A percentile compares a stretch with the other conserved stretches of the same genome.
These are phyloP conservation scores for Paramecium sexaurelia DNA, from an alignment of 73 alveolate genomes.

Conservation along the genomic window DNA sequence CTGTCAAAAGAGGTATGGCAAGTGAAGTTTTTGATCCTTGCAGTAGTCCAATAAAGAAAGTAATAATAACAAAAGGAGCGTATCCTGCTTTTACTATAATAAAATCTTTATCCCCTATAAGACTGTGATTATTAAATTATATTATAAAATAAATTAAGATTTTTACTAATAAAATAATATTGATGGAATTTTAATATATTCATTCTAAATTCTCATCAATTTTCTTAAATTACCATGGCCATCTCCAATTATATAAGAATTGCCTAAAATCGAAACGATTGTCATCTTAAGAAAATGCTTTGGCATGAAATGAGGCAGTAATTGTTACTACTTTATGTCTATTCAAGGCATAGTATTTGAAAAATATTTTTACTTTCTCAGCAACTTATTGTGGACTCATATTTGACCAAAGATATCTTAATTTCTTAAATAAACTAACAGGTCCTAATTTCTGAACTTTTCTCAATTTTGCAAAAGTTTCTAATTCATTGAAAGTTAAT, in stretches of 20 bases:
- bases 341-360: slow-evolving; percentile 80
- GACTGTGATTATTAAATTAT: background rate
- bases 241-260: slow-evolving; percentile 82
- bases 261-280: slow-evolving; percentile 90
- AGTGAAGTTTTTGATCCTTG: background rate
- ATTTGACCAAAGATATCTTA: slow-evolving; percentile 83
- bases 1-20: background rate
- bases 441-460: slow-evolving; percentile 90
- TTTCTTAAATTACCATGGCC: slow-evolving; percentile 85
- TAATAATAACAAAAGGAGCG: background rate
- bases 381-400: slow-evolving; percentile 74
- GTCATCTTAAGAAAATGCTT: slow-evolving; percentile 92
- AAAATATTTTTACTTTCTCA: slow-evolving; percentile 88
- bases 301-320: slow-evolving; percentile 96
- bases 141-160: background rate
- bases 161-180: background rate
- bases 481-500: slow-evolving; percentile 86
- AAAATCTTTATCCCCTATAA: slow-evolving; percentile 1
- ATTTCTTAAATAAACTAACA: slow-evolving; percentile 80
- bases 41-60: slow-evolving; percentile 24
- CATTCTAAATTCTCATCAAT: slow-evolving; percentile 81
- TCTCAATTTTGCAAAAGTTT: slow-evolving; percentile 80
- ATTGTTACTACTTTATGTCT: slow-evolving; percentile 84
- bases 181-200: background rate
- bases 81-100: slow-evolving; percentile 42